A percentile compares a stretch with the other conserved stretches of the same genome.
Conservation (phyloP, 2,329 filamentous ascomycete genomes). For the Aureobasidium sp. region DNA sequence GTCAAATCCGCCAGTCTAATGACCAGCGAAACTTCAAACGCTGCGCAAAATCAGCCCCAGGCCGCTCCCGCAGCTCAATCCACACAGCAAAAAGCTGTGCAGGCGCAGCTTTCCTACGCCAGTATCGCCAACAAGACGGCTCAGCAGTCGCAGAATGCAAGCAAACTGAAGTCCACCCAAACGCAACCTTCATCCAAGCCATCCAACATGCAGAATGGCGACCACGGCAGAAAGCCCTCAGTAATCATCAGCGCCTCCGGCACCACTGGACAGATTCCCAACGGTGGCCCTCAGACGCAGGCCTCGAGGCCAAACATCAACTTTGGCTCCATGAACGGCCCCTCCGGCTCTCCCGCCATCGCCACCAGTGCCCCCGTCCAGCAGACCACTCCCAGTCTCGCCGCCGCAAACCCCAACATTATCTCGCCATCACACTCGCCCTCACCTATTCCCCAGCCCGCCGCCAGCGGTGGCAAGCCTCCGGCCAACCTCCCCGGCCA, state of each 20-base stretch:
- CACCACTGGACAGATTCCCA: slow-evolving; percentile 64
- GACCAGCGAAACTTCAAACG: slow-evolving; percentile 51
- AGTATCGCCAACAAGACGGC: slow-evolving; percentile 50
- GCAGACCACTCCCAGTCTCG: slow-evolving; percentile 51
- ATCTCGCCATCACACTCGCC: slow-evolving; percentile 82
- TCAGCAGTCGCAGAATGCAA: slow-evolving; percentile 49
- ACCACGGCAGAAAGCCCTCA: slow-evolving; percentile 79
- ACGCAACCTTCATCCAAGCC: slow-evolving; percentile 58
- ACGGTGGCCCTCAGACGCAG: slow-evolving; percentile 59
- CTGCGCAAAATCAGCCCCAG: slow-evolving; percentile 38
- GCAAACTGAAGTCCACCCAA: slow-evolving; percentile 63
- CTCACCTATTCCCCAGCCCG: slow-evolving; percentile 84
- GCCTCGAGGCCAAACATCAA: slow-evolving; percentile 54
- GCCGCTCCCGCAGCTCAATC: slow-evolving; percentile 40
- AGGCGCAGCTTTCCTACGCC: slow-evolving; percentile 53
- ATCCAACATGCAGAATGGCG: slow-evolving; percentile 34
- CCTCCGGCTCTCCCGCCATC: slow-evolving; percentile 52
- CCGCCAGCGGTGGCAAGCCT: slow-evolving; percentile 73
- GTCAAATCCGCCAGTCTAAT: slow-evolving; percentile 37
- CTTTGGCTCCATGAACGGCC: slow-evolving; percentile 59
- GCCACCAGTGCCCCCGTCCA: slow-evolving; percentile 56
- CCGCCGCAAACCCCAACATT: slow-evolving; percentile 58
- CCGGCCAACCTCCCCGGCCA: slow-evolving; percentile 66
- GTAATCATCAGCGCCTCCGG: slow-evolving; percentile 85
- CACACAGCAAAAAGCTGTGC: slow-evolving; percentile 45